These are phyloP conservation scores for Tephrocybe sp. DNA, from an alignment of 768 basidiomycete species.

Conservation along the genomic window DNA sequence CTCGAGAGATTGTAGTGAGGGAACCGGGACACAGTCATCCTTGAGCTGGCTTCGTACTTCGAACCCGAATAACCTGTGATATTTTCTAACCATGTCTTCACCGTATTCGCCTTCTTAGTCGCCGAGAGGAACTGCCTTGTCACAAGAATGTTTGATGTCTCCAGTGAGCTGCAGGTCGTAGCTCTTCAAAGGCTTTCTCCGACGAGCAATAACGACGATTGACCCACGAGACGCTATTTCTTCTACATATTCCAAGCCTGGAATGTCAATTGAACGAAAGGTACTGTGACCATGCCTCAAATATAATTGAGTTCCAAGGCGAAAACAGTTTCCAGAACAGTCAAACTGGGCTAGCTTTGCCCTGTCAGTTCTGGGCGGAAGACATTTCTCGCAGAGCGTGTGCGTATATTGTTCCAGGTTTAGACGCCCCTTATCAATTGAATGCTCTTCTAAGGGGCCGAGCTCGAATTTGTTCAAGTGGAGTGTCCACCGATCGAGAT, in stretches of 20 bases:
- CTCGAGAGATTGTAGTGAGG: neutral
- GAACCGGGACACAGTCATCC: neutral
- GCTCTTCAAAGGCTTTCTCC: conserved; percentile 3
- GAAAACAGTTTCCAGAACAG: conserved; percentile 1
- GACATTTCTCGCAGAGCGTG: neutral
- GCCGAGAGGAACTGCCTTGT: neutral
- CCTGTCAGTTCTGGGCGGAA: neutral
- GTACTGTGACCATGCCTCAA: neutral
- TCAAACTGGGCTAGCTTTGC: neutral
- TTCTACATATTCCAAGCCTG: neutral
- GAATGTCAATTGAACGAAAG: neutral
- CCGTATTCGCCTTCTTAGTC: neutral
- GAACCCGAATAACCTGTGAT: neutral
- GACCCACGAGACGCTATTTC: conserved; percentile 2
- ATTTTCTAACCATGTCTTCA: neutral
- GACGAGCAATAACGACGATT: neutral
- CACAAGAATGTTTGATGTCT: neutral
- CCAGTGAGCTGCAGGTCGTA: neutral
- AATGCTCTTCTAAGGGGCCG: neutral
- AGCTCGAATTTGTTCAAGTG: neutral
- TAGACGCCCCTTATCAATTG: neutral
- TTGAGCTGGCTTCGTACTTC: neutral
- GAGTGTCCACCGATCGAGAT: neutral
- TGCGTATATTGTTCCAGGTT: conserved; percentile 1
- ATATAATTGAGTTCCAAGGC: neutral